A percentile compares a stretch with the other conserved stretches of the same genome.
Evolutionary conservation across 768 basidiomycete genomes (phyloP).

Genomic region (Pleurotus pulmonarius): DNA sequence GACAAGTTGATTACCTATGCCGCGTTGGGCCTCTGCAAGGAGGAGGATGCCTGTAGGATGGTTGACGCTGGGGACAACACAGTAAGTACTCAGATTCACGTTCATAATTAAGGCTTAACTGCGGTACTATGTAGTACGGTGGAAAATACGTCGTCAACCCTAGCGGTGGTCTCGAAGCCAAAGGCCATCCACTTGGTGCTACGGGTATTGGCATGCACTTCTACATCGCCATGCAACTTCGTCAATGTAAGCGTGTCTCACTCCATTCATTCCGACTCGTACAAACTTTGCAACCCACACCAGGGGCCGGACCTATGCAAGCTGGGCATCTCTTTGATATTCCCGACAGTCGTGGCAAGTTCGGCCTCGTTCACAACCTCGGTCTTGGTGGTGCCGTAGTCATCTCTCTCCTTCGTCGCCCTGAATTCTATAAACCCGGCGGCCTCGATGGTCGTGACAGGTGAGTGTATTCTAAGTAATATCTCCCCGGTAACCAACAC

Average conservation of each 20-base stretch:
- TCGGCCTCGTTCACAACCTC: slow-evolving; percentile 79
- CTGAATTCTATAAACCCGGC: slow-evolving; percentile 70
- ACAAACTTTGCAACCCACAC: not conserved
- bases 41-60: slow-evolving; percentile 67
- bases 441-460: slow-evolving; percentile 65
- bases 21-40: slow-evolving; percentile 67
- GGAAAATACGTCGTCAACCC: slow-evolving; percentile 86
- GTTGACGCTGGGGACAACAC: slow-evolving; percentile 80
- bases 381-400: slow-evolving; percentile 81
- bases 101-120: not conserved
- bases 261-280: slow-evolving; percentile 7
- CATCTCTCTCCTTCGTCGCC: slow-evolving; percentile 69
- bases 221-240: slow-evolving; percentile 80
- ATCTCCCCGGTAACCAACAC: not conserved
- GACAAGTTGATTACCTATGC: slow-evolving; percentile 75
- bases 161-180: slow-evolving; percentile 84
- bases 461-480: slow-evolving; percentile 25
- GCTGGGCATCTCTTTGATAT: slow-evolving; percentile 63
- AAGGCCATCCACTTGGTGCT: slow-evolving; percentile 82
- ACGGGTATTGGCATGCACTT: slow-evolving; percentile 87
- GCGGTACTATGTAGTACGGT: slow-evolving; percentile 50
- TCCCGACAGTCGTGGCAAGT: slow-evolving; percentile 68
- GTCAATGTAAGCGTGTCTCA: slow-evolving; percentile 45
- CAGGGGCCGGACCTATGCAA: slow-evolving; percentile 86
- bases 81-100: slow-evolving; percentile 32